Percentiles rank a stretch among this genome's conserved stretches.
Evolutionary conservation across 2,329 filamentous ascomycete genomes (phyloP).

Genomic region (Nothopassalora personata): DNA sequence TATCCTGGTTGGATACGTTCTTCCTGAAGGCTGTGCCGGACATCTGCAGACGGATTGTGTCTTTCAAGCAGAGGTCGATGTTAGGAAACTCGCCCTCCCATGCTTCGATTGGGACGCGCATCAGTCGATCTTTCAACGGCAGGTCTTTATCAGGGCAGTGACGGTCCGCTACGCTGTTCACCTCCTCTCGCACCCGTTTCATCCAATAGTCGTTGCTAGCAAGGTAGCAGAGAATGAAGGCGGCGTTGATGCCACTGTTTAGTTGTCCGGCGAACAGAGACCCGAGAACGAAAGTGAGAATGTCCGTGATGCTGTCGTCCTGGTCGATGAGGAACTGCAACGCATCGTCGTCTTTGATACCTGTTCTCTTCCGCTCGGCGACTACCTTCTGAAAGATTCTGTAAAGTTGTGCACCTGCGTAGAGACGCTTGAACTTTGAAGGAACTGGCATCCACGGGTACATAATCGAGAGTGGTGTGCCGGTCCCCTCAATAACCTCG

Average conservation of each 20-base stretch:
- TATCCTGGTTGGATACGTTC: conserved; percentile 44
- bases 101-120: conserved; percentile 45
- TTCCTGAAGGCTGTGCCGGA: conserved; percentile 48
- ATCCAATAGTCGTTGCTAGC: conserved; percentile 45
- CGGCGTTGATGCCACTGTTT: conserved; percentile 54
- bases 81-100: conserved; percentile 54
- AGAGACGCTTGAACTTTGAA: conserved; percentile 40
- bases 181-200: conserved; percentile 42
- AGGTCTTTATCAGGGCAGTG: conserved; percentile 35
- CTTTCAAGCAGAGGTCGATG: conserved; percentile 49
- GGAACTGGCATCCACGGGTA: conserved; percentile 50
- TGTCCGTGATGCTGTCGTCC: conserved; percentile 39
- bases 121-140: conserved; percentile 37
- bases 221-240: conserved; percentile 50
- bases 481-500: conserved; percentile 43
- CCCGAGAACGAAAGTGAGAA: conserved; percentile 47
- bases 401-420: conserved; percentile 46
- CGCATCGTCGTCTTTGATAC: conserved; percentile 44
- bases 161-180: conserved; percentile 42
- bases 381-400: conserved; percentile 47
- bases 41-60: conserved; percentile 49
- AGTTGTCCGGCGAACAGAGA: conserved; percentile 53
- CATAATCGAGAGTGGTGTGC: conserved; percentile 45
- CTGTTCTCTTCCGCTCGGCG: conserved; percentile 41
- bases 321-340: conserved; percentile 52